Conservation (phyloP, 2,329 filamentous ascomycete genomes). For the Beauveria sp. region DNA sequence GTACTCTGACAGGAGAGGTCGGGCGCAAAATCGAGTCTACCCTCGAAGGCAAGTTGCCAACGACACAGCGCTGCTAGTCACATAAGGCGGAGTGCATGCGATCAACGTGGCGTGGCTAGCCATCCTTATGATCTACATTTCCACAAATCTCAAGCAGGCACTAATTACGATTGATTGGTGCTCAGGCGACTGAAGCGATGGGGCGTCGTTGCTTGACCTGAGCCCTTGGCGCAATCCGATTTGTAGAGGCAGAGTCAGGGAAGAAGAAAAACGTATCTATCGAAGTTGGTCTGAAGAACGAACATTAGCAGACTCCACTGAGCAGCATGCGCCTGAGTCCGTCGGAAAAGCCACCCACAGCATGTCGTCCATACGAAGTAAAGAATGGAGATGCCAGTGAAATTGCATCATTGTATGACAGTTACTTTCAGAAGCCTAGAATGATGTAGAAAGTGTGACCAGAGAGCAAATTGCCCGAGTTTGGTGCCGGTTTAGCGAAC, state of each 20-base stretch:
- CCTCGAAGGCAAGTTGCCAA: neutral
- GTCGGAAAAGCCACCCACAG: conserved; percentile 5
- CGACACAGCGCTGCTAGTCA: too few relatives aligned
- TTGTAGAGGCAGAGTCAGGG: neutral
- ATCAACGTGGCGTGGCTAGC: neutral
- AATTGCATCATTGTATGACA: conserved; percentile 4
- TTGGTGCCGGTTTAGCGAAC: neutral
- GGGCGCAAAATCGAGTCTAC: neutral
- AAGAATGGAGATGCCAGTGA: neutral
- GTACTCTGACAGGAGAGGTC: neutral
- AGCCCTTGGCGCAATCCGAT: neutral
- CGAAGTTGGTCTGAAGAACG: neutral
- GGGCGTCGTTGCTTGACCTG: neutral
- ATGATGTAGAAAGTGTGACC: neutral
- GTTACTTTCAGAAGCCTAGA: conserved; percentile 2
- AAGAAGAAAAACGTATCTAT: neutral
- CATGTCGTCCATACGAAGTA: neutral
- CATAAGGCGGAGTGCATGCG: too few relatives aligned
- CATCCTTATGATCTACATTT: conserved; percentile 2
- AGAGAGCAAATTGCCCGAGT: neutral
- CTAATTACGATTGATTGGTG: neutral
- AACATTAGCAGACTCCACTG: neutral
- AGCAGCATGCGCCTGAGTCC: neutral
- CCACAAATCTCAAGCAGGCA: neutral
- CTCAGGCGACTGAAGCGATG: neutral